Percentiles rank a stretch among this genome's conserved stretches.
Evolutionary conservation across 78 protist species (phyloP).

Genomic region (Paulinella micropora): DNA sequence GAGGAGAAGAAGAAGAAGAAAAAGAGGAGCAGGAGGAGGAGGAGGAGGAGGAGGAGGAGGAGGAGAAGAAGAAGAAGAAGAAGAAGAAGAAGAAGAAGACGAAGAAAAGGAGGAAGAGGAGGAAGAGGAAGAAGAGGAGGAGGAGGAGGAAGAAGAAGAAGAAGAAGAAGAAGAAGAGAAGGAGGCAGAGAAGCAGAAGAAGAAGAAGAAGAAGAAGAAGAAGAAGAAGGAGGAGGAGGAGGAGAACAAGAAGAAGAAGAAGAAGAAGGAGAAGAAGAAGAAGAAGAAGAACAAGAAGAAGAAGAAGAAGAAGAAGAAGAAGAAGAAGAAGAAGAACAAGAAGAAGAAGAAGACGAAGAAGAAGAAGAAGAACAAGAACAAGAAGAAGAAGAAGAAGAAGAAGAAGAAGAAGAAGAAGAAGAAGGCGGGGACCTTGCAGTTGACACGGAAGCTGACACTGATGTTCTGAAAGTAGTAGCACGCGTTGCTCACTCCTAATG

Average conservation of each 20-base stretch:
- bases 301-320: background rate
- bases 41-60: background rate
- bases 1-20: background rate
- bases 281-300: background rate
- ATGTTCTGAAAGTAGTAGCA: no score
- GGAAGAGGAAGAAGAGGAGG: background rate
- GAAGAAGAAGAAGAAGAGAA: background rate
- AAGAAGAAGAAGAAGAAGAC: background rate
- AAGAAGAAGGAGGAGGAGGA: background rate
- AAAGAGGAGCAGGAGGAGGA: background rate
- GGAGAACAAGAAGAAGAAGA: background rate
- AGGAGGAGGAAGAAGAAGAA: background rate
- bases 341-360: slow-evolving; percentile 95
- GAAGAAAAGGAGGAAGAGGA: background rate
- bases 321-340: slow-evolving; percentile 39
- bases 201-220: background rate
- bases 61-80: background rate
- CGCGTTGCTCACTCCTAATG: no score
- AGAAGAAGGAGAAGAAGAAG: background rate
- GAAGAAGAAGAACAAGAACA: no score
- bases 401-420: no score
- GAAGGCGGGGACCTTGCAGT: no score
- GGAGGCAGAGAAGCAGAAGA: background rate
- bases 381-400: no score
- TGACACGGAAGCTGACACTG: no score